A percentile compares a stretch with the other conserved stretches of the same genome.
Conservation (phyloP, 805 yeast species). For the Kuraishia capsulata region DNA sequence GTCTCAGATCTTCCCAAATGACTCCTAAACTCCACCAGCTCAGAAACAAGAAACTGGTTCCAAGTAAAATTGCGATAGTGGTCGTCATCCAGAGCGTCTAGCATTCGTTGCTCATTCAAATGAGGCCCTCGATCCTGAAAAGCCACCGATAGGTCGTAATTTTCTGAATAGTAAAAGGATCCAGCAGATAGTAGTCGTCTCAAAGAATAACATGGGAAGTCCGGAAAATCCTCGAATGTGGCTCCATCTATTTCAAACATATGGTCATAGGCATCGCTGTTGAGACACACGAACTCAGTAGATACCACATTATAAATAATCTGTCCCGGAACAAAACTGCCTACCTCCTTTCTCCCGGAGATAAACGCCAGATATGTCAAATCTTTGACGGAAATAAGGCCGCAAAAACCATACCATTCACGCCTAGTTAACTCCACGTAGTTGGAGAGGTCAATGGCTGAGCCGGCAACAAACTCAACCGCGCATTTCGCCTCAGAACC, state of each 20-base stretch:
- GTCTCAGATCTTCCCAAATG: slow-evolving; percentile 31
- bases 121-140: slow-evolving; percentile 23
- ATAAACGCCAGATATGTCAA: slow-evolving; percentile 50
- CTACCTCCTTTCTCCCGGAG: slow-evolving; percentile 44
- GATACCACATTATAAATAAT: slow-evolving; percentile 43
- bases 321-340: slow-evolving; percentile 49
- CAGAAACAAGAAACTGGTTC: slow-evolving; percentile 39
- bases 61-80: slow-evolving; percentile 38
- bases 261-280: slow-evolving; percentile 44
- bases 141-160: slow-evolving; percentile 35
- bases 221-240: slow-evolving; percentile 1
- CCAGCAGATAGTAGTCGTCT: slow-evolving; percentile 30
- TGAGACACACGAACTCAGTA: slow-evolving; percentile 58
- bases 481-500: slow-evolving; percentile 23
- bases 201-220: slow-evolving; percentile 24
- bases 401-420: slow-evolving; percentile 48
- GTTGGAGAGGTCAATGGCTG: slow-evolving; percentile 24
- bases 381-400: slow-evolving; percentile 47
- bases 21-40: slow-evolving; percentile 35
- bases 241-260: slow-evolving; percentile 15
- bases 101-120: slow-evolving; percentile 9
- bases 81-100: slow-evolving; percentile 23
- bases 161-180: slow-evolving; percentile 36
- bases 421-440: slow-evolving; percentile 34
- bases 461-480: slow-evolving; percentile 46